Evolutionary conservation across 2,329 filamentous ascomycete genomes (phyloP), one percentile per base, ranked within the genome.

Genomic region (Cladophialophora yegresii): DNA sequence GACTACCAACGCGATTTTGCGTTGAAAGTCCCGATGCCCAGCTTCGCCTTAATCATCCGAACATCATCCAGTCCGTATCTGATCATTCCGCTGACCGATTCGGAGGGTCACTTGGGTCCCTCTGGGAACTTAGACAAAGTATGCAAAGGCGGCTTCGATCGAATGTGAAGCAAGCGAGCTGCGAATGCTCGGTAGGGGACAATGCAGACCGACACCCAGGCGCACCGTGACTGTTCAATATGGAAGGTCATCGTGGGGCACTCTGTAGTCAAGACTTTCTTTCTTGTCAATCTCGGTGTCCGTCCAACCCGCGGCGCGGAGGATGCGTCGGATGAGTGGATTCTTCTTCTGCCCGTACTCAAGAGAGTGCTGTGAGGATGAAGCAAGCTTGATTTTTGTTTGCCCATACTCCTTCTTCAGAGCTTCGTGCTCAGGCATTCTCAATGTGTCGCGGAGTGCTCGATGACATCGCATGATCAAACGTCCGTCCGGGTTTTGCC

Each of bases 331-430:
- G 7, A 69, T 57, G n/a, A 69, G 36, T 8, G 16, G 47, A 61
- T 66, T 67, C 62, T 69, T 70, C 47, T 28, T 54, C 40, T 58
- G 61, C 13, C 64, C 65, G 26, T 69, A 70, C 33, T 65, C 57
- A 22, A 72, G 61, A 2, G 67, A 58, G 50, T 72, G 65, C 40
- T 69, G 65, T 12, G 32, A 58, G 49, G 68, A 56, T 49, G 64
- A 63, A 26, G 69, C 69, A 30, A 70, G 62, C 20, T 68, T 30
- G 20, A 68, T 54, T 62, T 74, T 73, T 16, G 59, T 66, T 40
- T 23, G 23, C n/a, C 30, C 71, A 57, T 71, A 71, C 62, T 67
- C 70, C 5, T 57, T 55, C 50, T 65, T 54, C 30, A 72, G 55
- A 32, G 33, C 62, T 30, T 53, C 59, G 49, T 71, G 61, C 26